These are phyloP conservation scores for Dimargaris xerosporica DNA, from an alignment of 192 early-diverging fungal species.

Conservation along the genomic window DNA sequence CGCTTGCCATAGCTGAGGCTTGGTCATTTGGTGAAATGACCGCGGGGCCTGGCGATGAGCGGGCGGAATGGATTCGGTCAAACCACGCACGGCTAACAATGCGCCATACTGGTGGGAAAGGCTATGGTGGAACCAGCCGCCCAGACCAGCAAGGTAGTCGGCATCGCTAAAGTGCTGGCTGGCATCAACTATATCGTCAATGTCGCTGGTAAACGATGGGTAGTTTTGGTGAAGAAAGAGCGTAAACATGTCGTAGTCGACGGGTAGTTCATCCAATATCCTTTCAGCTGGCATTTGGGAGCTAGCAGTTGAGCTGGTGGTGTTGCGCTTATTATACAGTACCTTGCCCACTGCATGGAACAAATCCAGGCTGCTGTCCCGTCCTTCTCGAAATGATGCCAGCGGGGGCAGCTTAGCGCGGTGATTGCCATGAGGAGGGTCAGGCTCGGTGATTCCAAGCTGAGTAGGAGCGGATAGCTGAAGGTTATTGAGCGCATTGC, in stretches of 20 bases:
- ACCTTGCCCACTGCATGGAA: constrained; percentile 52
- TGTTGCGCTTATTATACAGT: constrained; percentile 35
- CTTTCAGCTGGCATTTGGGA: constrained; percentile 15
- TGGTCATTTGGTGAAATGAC: constrained; percentile 1
- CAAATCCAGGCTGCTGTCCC: constrained; percentile 22
- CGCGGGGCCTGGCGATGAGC: not conserved
- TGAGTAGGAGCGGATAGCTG: constrained; percentile 19
- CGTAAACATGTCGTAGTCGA: constrained; percentile 32
- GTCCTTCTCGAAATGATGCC: not conserved
- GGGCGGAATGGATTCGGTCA: not conserved
- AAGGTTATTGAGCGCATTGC: constrained; percentile 38
- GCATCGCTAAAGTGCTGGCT: constrained; percentile 32
- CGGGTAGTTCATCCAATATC: constrained; percentile 32
- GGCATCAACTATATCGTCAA: constrained; percentile 32
- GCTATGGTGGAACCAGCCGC: constrained; percentile 1
- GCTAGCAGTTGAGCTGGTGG: constrained; percentile 8
- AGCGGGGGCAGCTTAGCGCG: too few species aligned
- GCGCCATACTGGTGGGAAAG: not conserved
- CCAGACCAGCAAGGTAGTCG: constrained; percentile 16
- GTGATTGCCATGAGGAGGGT: too few species aligned
- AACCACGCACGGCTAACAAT: constrained; percentile 7
- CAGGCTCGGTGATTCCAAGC: too few species aligned
- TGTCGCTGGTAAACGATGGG: constrained; percentile 23
- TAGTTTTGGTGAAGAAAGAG: constrained; percentile 47
- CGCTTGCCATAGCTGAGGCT: not conserved